Evolutionary conservation across 441 rosid genomes (phyloP).

Genomic region (Iberis amara): DNA sequence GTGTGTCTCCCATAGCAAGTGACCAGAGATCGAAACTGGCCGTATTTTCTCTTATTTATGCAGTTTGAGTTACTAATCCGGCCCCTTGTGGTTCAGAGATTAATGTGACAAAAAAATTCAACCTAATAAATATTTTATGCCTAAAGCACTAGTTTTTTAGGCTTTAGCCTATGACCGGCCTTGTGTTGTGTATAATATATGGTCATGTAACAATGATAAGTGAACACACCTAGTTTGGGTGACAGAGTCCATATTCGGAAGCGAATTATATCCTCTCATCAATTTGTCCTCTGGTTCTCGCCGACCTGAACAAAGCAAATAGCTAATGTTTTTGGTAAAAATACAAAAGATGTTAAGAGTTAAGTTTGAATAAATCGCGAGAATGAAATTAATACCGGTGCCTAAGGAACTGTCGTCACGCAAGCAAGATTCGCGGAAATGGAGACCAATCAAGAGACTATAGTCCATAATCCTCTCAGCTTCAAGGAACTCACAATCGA

Average conservation of each 20-base stretch:
- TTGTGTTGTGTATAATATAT: too few species aligned
- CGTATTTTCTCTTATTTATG: too few species aligned
- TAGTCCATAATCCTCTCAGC: constrained; percentile 69
- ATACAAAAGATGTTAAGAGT: neutral
- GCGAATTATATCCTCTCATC: constrained; percentile 57
- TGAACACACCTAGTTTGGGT: constrained; percentile 45
- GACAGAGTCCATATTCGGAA: constrained; percentile 57
- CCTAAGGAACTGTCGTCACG: constrained; percentile 38
- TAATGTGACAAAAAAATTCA: too few species aligned
- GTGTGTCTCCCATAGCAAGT: too few species aligned
- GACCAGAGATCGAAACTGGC: too few species aligned
- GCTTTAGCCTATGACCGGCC: too few species aligned
- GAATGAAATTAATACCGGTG: constrained; percentile 19
- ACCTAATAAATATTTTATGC: too few species aligned
- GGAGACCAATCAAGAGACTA: constrained; percentile 68
- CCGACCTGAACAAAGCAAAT: constrained; percentile 20
- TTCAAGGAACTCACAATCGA: constrained; percentile 62
- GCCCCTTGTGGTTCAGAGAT: too few species aligned
- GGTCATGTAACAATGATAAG: neutral
- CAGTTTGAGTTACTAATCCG: too few species aligned
- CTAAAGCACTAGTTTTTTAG: too few species aligned
- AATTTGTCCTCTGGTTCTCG: constrained; percentile 32
- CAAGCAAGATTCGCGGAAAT: constrained; percentile 41
- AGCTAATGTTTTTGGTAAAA: neutral
- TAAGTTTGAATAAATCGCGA: neutral